phyloP scores from a whole-genome alignment of 306 rosid genomes.

The Amphicarpaea edgeworthii region DNA sequence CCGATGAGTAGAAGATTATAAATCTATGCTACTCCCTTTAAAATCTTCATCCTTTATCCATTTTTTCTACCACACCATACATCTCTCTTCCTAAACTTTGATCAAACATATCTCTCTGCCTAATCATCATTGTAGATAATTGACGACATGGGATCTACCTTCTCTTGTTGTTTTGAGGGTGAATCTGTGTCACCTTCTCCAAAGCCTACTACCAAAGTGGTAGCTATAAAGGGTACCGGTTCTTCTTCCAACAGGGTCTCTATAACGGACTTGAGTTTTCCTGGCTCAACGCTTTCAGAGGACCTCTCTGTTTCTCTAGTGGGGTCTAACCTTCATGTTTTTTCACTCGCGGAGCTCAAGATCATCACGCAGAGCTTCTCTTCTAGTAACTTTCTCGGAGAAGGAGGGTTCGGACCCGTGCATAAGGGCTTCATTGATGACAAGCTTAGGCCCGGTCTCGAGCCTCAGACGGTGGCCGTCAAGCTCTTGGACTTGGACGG shows the following conservation, averaged over 20 bases:
- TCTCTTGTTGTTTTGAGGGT: slow-evolving; percentile 64
- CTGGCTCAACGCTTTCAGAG: slow-evolving; percentile 67
- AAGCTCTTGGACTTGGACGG: slow-evolving; percentile 93
- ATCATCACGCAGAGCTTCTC: slow-evolving; percentile 79
- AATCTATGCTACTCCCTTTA: slow-evolving; percentile 26
- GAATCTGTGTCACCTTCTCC: slow-evolving; percentile 44
- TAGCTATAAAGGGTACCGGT: slow-evolving; percentile 51
- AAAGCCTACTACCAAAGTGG: slow-evolving; percentile 59
- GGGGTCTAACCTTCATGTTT: slow-evolving; percentile 75
- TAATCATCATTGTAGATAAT: too few species aligned
- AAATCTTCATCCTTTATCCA: slow-evolving; percentile 35
- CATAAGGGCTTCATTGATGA: slow-evolving; percentile 96
- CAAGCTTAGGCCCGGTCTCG: slow-evolving; percentile 72
- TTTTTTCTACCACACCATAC: slow-evolving; percentile 21
- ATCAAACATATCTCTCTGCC: background rate
- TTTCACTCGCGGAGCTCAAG: slow-evolving; percentile 83
- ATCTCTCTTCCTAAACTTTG: background rate
- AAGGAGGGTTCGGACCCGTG: slow-evolving; percentile 99
- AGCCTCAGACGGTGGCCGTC: slow-evolving; percentile 93
- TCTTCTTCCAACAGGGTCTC: slow-evolving; percentile 75
- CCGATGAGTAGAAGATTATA: slow-evolving; percentile 43
- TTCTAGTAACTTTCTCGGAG: slow-evolving; percentile 77
- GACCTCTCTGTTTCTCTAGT: slow-evolving; percentile 85
- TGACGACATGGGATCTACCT: slow-evolving; percentile 52
- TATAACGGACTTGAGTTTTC: slow-evolving; percentile 70